These are phyloP conservation scores for Logfia minima DNA, from an alignment of 129 eudicot species.

Conservation along the genomic window DNA sequence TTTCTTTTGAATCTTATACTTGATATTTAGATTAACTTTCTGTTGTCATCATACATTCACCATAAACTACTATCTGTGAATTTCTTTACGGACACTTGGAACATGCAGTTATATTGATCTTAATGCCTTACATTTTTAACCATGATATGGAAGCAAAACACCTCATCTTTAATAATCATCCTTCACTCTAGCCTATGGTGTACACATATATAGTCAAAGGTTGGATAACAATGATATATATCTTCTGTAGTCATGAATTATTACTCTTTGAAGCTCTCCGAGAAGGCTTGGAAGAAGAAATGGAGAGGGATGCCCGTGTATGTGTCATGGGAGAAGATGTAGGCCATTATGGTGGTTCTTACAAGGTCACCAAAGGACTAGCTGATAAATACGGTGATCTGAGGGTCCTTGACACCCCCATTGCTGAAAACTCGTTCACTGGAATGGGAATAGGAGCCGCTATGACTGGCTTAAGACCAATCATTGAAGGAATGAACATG, in stretches of 20 bases:
- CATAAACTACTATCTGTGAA: neutral
- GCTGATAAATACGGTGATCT: constrained; percentile 85
- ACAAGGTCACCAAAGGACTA: constrained; percentile 91
- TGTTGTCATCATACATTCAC: neutral
- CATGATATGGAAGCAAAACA: neutral
- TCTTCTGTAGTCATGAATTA: constrained; percentile 75
- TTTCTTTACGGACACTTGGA: neutral
- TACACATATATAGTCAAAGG: neutral
- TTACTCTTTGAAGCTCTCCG: constrained; percentile 96
- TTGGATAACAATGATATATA: constrained; percentile 1
- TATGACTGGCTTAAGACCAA: constrained; percentile 86
- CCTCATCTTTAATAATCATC: neutral
- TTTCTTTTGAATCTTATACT: neutral
- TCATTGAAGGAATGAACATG: constrained; percentile 98
- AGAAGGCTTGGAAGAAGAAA: constrained; percentile 96
- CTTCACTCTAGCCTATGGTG: neutral
- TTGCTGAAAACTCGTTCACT: constrained; percentile 90
- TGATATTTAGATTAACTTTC: neutral
- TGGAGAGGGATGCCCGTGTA: constrained; percentile 82
- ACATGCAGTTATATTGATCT: neutral
- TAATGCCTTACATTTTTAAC: neutral
- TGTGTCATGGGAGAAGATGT: constrained; percentile 99
- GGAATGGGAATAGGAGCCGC: constrained; percentile 99
- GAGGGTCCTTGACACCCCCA: constrained; percentile 93
- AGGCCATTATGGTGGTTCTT: constrained; percentile 97